Evolutionary conservation across 2,329 filamentous ascomycete genomes (phyloP).

Genomic region (Alternaria brassicae): DNA sequence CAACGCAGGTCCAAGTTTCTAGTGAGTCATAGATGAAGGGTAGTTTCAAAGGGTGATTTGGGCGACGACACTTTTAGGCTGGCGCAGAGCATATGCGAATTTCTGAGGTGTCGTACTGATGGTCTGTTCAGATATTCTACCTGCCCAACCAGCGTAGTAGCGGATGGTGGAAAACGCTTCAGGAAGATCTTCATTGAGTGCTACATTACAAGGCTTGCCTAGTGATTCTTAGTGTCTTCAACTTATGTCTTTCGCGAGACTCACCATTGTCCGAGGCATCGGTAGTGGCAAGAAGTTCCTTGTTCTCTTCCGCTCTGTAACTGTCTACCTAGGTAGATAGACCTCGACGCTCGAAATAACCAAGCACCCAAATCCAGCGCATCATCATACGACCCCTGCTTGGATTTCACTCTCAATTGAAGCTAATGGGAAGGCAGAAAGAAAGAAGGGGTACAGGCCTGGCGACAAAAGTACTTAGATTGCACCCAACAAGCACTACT

Average conservation of each 20-base stretch:
- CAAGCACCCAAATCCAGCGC: not conserved
- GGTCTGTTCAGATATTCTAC: constrained; percentile 76
- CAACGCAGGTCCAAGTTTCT: constrained; percentile 64
- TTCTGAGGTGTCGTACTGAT: constrained; percentile 70
- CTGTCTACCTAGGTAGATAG: not conserved
- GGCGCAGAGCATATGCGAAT: constrained; percentile 69
- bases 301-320: constrained; percentile 24
- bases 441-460: not conserved
- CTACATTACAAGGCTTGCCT: constrained; percentile 68
- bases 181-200: constrained; percentile 66
- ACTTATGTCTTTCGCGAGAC: not conserved
- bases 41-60: constrained; percentile 55
- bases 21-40: constrained; percentile 47
- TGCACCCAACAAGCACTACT: not conserved
- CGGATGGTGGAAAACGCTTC: constrained; percentile 62
- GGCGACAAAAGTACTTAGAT: not conserved
- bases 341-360: not conserved
- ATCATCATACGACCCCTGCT: not conserved
- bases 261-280: constrained; percentile 74
- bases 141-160: constrained; percentile 79
- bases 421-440: not conserved
- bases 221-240: not conserved
- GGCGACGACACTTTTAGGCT: constrained; percentile 16
- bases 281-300: constrained; percentile 29
- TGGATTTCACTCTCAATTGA: not conserved